Percentiles rank a stretch among this genome's conserved stretches.
Evolutionary conservation across 345 rosid genomes (phyloP).

Genomic region (Anastatica hierochuntica): DNA sequence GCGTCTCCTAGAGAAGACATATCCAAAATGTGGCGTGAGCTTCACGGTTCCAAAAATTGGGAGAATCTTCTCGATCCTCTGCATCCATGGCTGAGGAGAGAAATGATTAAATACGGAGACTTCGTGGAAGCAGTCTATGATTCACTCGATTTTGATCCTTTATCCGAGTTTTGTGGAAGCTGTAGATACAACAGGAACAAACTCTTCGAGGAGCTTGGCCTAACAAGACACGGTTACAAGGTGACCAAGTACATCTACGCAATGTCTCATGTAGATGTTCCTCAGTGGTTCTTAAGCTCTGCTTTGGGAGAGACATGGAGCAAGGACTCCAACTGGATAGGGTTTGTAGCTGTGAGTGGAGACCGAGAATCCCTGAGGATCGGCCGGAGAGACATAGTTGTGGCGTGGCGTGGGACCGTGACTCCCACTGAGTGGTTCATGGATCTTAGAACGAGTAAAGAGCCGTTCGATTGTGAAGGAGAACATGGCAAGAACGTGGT

Average conservation of each 20-base stretch:
- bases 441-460: constrained; percentile 38
- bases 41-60: constrained; percentile 43
- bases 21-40: constrained; percentile 37
- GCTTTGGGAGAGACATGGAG: constrained; percentile 48
- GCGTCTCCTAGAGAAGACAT: constrained; percentile 43
- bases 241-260: constrained; percentile 47
- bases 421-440: constrained; percentile 53
- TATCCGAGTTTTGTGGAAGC: constrained; percentile 55
- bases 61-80: constrained; percentile 44
- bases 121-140: constrained; percentile 47
- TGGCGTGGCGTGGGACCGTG: constrained; percentile 64
- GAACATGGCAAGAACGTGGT: constrained; percentile 20
- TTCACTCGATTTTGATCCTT: constrained; percentile 53
- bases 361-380: constrained; percentile 35
- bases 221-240: constrained; percentile 42
- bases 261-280: constrained; percentile 57
- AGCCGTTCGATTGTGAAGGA: constrained; percentile 18
- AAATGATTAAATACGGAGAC: constrained; percentile 51
- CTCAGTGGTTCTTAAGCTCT: constrained; percentile 39
- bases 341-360: constrained; percentile 45
- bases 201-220: constrained; percentile 41
- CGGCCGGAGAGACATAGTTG: constrained; percentile 49
- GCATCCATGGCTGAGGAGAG: constrained; percentile 46
- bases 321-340: constrained; percentile 73
- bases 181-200: constrained; percentile 43